Evolutionary conservation across 192 early-diverging fungal species (phyloP), one percentile per base, ranked within the genome.

Genomic region (Geranomyces michiganensis): DNA sequence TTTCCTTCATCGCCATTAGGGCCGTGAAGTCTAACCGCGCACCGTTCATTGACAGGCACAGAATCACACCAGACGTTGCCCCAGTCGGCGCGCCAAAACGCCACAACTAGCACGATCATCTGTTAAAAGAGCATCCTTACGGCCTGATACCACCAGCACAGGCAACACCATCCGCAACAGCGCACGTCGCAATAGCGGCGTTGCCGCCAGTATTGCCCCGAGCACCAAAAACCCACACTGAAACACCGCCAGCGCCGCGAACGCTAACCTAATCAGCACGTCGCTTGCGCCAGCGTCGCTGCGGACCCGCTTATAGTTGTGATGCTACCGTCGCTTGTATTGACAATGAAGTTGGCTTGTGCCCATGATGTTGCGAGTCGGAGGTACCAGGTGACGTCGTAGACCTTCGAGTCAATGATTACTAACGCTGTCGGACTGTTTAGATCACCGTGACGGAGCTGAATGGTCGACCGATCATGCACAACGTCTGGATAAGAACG

Each of bases 331-430:
- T 17, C 51, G 51, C 17, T 53, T 4, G 3, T 15, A 7, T 7
- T 24, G n/a, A 53, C 3, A 17, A 17, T 53, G 51, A 6, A 7
- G 24, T 53, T 53, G 51, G 4, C 17, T n/a, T 53, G 19, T 6
- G 7, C 51, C 51, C 51, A 53, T 26, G n/a, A n/a, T 26, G 66
- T 68, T 24, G 66, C 66, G 17, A 68, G 22, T 2, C 51, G 46
- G n/a, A 68, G 66, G 66, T 68, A 68, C 51, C 51, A 48, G 0
- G 46, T 68, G 24, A 68, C 66, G 27, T 68, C 66, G 66, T 68
- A 68, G 7, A 68, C 66, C 1, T 27, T 30, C 19, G 46, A 48
- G 47, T 68, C 66, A 22, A 68, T 68, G 7, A 68, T 33, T 8
- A 68, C 51, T 4, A 68, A 49, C 9, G 66, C 66, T 21, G 33